Evolutionary conservation across 2,329 filamentous ascomycete species (phyloP).

Genomic region (Paraconiothyrium brasiliense): DNA sequence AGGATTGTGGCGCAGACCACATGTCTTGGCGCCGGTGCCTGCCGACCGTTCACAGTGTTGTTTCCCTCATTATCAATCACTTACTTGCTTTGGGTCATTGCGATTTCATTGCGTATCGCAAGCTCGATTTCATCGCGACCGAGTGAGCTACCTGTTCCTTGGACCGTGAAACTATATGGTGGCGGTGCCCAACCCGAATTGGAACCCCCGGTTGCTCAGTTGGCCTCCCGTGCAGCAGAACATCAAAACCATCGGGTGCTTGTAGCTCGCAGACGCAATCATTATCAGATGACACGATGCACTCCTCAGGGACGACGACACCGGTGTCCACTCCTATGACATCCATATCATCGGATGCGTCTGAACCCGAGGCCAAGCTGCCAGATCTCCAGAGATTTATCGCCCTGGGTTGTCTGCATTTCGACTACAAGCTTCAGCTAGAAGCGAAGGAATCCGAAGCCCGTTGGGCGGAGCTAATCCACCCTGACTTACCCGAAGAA

Average conservation of each 20-base stretch:
- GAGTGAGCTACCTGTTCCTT: too few relatives aligned
- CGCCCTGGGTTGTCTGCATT: conserved; percentile 46
- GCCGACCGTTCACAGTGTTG: too few relatives aligned
- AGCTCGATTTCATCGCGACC: too few relatives aligned
- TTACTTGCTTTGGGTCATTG: too few relatives aligned
- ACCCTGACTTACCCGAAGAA: conserved; percentile 31
- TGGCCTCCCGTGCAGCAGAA: not conserved
- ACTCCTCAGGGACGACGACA: conserved; percentile 8
- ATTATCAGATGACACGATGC: not conserved
- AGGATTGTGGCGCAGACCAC: too few relatives aligned
- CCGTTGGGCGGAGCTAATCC: conserved; percentile 39
- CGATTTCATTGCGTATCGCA: too few relatives aligned
- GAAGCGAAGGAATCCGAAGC: not conserved
- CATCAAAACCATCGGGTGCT: not conserved
- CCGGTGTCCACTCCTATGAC: conserved; percentile 23
- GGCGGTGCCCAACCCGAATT: not conserved
- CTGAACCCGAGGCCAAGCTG: conserved; percentile 16
- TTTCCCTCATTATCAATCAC: too few relatives aligned
- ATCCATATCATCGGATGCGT: conserved; percentile 18
- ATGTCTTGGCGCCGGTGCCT: too few relatives aligned
- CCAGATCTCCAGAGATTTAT: conserved; percentile 43
- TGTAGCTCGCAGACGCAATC: not conserved
- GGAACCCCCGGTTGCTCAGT: not conserved
- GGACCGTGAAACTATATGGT: not conserved
- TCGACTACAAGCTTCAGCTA: conserved; percentile 20